Conservation (phyloP, 352 stramenopile species). For the Phytophthora podocarpi region DNA sequence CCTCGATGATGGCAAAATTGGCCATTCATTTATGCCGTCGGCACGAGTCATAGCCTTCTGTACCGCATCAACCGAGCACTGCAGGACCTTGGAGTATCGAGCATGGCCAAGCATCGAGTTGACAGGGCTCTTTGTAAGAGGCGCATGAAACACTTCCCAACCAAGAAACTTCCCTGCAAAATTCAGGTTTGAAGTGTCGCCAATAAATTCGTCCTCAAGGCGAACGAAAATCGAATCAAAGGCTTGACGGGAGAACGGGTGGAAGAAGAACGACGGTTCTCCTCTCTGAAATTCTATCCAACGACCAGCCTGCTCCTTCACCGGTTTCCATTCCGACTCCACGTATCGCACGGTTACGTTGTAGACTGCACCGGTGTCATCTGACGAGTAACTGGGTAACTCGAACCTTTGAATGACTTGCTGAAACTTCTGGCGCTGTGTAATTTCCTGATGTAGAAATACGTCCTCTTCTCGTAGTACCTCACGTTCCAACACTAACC, state of each 20-base stretch:
- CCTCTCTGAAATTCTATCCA: neutral
- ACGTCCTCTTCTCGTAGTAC: neutral
- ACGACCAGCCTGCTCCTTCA: neutral
- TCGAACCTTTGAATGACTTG: neutral
- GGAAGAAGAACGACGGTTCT: neutral
- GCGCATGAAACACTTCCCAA: conserved; percentile 17
- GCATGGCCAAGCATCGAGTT: neutral
- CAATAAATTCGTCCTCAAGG: neutral
- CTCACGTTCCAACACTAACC: neutral
- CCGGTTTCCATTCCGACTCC: neutral
- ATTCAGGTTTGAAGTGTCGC: neutral
- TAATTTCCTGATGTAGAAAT: neutral
- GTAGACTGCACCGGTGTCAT: too few species aligned
- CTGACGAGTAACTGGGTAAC: too few species aligned
- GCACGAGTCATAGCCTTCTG: neutral
- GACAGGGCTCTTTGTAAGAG: neutral
- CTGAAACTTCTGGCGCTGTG: neutral
- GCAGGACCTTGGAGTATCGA: neutral
- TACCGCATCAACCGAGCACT: neutral
- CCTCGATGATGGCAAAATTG: neutral
- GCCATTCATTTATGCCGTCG: conserved; percentile 1
- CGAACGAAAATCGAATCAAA: neutral
- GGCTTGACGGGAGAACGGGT: neutral
- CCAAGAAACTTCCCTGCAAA: neutral
- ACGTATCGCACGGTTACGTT: neutral